Conservation (phyloP, 1,284 basidiomycete species). For the Phaffia rhodozyma region DNA sequence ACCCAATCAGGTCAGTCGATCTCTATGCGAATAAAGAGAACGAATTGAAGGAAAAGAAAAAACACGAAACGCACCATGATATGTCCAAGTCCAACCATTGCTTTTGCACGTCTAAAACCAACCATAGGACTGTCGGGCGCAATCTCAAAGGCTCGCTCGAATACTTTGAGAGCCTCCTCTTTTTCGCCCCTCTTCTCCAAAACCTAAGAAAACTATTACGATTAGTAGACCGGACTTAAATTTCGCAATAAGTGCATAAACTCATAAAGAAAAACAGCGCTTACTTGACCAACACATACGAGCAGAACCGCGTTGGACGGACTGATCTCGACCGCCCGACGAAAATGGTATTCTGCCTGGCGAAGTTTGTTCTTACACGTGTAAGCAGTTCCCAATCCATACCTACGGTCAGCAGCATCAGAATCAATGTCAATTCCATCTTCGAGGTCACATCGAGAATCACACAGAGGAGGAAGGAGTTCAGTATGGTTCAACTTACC, state of each 20-base stretch:
- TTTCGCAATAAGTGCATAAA: constrained; percentile 1
- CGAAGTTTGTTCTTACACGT: constrained; percentile 77
- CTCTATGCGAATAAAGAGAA: background rate
- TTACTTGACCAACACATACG: constrained; percentile 79
- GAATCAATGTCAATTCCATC: constrained; percentile 1
- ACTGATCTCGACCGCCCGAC: constrained; percentile 77
- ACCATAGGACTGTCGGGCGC: constrained; percentile 76
- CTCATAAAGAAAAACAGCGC: constrained; percentile 29
- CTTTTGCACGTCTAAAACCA: constrained; percentile 77
- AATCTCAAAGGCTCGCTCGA: constrained; percentile 60
- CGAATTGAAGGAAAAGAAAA: background rate
- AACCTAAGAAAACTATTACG: constrained; percentile 44
- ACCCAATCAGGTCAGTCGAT: constrained; percentile 14
- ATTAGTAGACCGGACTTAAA: background rate
- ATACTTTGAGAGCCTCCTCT: constrained; percentile 58
- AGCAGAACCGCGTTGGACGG: constrained; percentile 78
- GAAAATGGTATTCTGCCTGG: constrained; percentile 86
- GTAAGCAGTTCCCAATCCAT: constrained; percentile 91
- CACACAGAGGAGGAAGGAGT: background rate
- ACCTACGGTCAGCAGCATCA: constrained; percentile 45
- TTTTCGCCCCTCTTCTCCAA: constrained; percentile 66
- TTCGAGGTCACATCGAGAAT: background rate
- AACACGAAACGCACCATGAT: constrained; percentile 53
- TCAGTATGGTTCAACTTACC: constrained; percentile 43
- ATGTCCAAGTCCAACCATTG: constrained; percentile 65